Conservation (phyloP, 83 land plant genomes). For the Thuja plicata region DNA sequence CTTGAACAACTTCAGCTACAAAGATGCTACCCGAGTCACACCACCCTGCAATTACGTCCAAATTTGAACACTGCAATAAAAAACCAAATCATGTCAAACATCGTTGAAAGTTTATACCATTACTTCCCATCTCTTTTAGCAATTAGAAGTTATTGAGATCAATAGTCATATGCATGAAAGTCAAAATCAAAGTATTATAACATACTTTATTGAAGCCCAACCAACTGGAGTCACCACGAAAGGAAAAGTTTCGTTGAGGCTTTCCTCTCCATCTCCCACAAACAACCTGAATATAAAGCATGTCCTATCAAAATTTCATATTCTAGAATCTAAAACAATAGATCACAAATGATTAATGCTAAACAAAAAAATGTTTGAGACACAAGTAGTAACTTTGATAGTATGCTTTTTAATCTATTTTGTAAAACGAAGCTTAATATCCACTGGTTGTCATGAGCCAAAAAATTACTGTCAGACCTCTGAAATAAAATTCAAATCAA, state of each 20-base stretch:
- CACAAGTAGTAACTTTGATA: not conserved
- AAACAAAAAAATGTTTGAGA: not conserved
- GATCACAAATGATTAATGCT: not conserved
- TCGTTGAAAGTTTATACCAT: not conserved
- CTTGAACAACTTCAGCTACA: conserved; percentile 31
- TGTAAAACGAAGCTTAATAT: not conserved
- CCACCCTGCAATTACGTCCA: conserved; percentile 92
- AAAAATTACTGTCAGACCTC: not conserved
- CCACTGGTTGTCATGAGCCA: not conserved
- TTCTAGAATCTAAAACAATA: not conserved
- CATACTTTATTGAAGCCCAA: conserved; percentile 87
- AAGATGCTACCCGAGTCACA: conserved; percentile 87
- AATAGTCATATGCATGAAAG: not conserved
- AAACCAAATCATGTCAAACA: not conserved
- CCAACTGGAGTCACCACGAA: conserved; percentile 95
- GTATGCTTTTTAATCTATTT: not conserved
- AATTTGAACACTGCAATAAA: conserved; percentile 51
- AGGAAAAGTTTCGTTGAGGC: conserved; percentile 60
- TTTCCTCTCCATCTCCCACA: conserved; percentile 80
- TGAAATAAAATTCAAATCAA: not conserved
- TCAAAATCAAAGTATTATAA: not conserved
- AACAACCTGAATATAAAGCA: conserved; percentile 46
- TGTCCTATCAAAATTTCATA: not conserved
- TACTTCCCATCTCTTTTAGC: not conserved
- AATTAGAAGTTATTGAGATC: not conserved